Evolutionary conservation across 805 yeast genomes (phyloP), one percentile per base, ranked within the genome.

Genomic region (Yamadazyma insecticola): DNA sequence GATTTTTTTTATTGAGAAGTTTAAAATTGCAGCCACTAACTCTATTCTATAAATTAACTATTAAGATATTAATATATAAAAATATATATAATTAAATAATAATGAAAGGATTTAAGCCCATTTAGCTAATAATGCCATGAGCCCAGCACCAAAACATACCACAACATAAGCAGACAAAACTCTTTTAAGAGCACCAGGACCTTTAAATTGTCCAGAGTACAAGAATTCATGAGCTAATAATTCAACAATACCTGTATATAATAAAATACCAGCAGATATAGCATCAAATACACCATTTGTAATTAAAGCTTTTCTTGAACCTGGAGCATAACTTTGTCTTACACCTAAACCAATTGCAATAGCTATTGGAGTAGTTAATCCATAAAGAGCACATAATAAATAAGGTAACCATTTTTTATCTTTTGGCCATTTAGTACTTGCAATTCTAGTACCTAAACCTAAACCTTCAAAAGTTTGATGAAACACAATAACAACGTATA

Each of bases 381-480:
- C 56, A 49, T 64, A 80, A 6, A 57, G 73, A 2, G 54, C 11
- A n/a, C 73, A 72, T 40, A 75, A 53, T 0, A 72, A n/a, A 75
- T 80, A 75, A 12, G 86, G 86, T 1, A 80, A 70, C 42, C 48
- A 59, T 40, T 66, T 60, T 24, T 53, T 55, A 25, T 42, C 40
- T 20, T 42, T 44, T 4, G 64, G 63, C 70, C 70, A 63, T 13
- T 40, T 31, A 3, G 63, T 56, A 10, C 52, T 43, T 4, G 70
- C 67, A 32, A 64, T 56, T 55, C 95, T 74, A 6, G 90, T 72
- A 15, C 95, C 95, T 42, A 86, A 63, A 37, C 95, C 95, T 29
- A 86, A 66, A 29, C 95, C 95, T 60, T 85, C 95, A 50, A 85
- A 85, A 65, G 78, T 67, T 57, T 85, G 95, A 53, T 86, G 88